Evolutionary conservation across 805 yeast genomes (phyloP).

Genomic region (Hanseniaspora lindneri): DNA sequence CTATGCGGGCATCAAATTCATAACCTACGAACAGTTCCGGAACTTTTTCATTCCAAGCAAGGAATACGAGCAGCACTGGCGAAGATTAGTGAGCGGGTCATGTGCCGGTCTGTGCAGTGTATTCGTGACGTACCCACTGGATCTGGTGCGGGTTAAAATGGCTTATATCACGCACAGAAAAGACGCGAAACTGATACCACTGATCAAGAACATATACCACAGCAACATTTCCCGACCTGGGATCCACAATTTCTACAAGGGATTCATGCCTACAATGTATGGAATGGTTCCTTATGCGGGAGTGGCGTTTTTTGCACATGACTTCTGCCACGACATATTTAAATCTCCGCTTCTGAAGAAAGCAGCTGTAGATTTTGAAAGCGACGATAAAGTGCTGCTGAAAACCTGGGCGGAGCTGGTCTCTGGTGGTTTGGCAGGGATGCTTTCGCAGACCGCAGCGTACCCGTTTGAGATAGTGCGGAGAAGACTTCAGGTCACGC

Average conservation of each 20-base stretch:
- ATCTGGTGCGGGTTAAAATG: slow-evolving; percentile 75
- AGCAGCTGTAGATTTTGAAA: slow-evolving; percentile 35
- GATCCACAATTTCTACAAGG: slow-evolving; percentile 66
- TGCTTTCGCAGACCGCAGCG: slow-evolving; percentile 90
- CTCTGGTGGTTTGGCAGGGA: slow-evolving; percentile 95
- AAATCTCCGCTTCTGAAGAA: slow-evolving; percentile 45
- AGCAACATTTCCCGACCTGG: slow-evolving; percentile 17
- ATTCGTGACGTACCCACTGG: slow-evolving; percentile 82
- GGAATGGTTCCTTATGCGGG: slow-evolving; percentile 99
- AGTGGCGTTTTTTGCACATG: slow-evolving; percentile 90
- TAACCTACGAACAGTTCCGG: slow-evolving; percentile 87
- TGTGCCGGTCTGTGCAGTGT: slow-evolving; percentile 81
- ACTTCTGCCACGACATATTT: slow-evolving; percentile 74
- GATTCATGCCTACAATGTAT: slow-evolving; percentile 82
- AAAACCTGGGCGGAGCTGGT: slow-evolving; percentile 81
- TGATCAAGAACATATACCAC: slow-evolving; percentile 25
- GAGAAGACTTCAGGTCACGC: slow-evolving; percentile 87
- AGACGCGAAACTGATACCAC: slow-evolving; percentile 23
- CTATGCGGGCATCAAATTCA: slow-evolving; percentile 92
- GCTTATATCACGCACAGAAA: slow-evolving; percentile 65
- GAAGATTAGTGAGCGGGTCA: slow-evolving; percentile 81
- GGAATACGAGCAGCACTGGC: slow-evolving; percentile 60
- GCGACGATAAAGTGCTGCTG: slow-evolving; percentile 41
- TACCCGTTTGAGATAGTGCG: slow-evolving; percentile 93
- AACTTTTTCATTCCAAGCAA: slow-evolving; percentile 64